Evolutionary conservation across 139 green algal species (phyloP).

Genomic region (Deuterostichococcus epilithicus): DNA sequence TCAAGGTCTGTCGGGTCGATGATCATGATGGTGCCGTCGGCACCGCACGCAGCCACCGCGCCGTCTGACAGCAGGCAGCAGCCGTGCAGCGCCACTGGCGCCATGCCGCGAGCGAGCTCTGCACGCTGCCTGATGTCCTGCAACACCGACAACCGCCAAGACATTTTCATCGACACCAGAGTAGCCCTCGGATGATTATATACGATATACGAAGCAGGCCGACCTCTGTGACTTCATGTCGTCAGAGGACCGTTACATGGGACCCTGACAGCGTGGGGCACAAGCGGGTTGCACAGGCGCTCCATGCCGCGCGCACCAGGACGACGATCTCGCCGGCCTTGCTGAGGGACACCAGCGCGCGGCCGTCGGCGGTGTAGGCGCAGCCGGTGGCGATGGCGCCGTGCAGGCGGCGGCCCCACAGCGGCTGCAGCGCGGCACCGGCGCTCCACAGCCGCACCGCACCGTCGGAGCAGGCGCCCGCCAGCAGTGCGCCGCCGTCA

Average conservation of each 20-base stretch:
- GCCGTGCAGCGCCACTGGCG: background rate
- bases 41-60: background rate
- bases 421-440: background rate
- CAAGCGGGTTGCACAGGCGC: too few relatives aligned
- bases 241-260: too few relatives aligned
- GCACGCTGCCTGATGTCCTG: background rate
- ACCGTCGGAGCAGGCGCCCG: conserved; percentile 17
- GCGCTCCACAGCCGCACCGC: conserved; percentile 7
- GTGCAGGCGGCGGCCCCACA: conserved; percentile 7
- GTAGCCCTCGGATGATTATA: too few relatives aligned
- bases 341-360: background rate
- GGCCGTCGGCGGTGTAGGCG: conserved; percentile 7
- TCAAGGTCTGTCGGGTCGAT: background rate
- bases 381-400: conserved; percentile 9
- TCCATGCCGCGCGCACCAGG: background rate
- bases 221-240: too few relatives aligned
- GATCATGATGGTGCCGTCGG: background rate
- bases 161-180: background rate
- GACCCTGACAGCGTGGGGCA: background rate
- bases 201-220: too few relatives aligned
- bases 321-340: conserved; percentile 2
- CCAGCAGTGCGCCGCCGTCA: conserved; percentile 3
- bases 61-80: background rate
- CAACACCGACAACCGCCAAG: background rate
- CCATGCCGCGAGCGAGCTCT: background rate